Evolutionary conservation across 306 rosid genomes (phyloP), one percentile per base, ranked within the genome.

Genomic region (Luffa aegyptiaca): DNA sequence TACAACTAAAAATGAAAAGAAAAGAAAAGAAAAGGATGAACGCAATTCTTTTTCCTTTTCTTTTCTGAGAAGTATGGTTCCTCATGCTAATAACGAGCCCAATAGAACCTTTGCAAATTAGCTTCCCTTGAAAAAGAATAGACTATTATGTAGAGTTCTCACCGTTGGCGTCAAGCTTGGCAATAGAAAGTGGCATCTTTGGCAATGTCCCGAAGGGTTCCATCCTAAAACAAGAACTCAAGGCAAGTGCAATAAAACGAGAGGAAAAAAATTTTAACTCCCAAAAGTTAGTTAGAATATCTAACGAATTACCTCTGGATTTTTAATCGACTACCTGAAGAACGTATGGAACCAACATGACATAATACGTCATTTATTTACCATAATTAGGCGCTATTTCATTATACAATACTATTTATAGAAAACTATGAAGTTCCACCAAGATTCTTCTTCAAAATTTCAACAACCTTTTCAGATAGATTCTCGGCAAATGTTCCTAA

Each of bases 401-500:
- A 53, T 74, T 33, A 18, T 35, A 35, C 78, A 74, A 3, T 6
- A 46, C 17, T 49, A 48, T 74, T 51, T 52, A 74, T 37, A 35
- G 45, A 52, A 75, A 48, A 51, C 64, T 75, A 36, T 75, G 63
- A 37, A 75, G 35, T 9, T 49, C 48, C 42, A 52, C 48, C 63
- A 75, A 52, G 63, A 75, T 75, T 75, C 48, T 52, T 75, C 48
- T 18, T 75, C 79, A 75, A 36, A 49, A 75, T 51, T 75, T 73
- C 45, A 33, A 65, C 72, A 51, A 57, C 56, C 80, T 42, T 77
- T 42, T 57, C 57, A 39, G 70, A 44, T 13, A 21, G 53, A 77
- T 58, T 77, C 39, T 58, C 52, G 26, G 80, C 39, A 41, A 77
- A 77, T 77, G 80, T 57, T 77, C 55, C 80, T 57, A 57, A 59